These are phyloP conservation scores for Cladosporium sp. DNA, from an alignment of 2,329 filamentous ascomycete genomes.

Conservation along the genomic window DNA sequence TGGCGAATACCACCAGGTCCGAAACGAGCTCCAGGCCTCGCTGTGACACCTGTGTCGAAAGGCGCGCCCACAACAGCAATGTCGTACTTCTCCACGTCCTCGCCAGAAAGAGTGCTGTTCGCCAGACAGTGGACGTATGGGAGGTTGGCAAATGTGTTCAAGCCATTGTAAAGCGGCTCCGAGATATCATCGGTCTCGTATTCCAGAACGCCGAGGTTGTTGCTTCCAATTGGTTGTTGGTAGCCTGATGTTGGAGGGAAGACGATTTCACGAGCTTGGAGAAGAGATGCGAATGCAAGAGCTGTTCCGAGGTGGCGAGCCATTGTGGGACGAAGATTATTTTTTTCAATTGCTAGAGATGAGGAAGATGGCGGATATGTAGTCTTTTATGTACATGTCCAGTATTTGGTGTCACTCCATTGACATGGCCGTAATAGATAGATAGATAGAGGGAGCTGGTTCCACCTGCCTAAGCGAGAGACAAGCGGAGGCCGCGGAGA, in stretches of 20 bases:
- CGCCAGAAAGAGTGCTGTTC: constrained; percentile 24
- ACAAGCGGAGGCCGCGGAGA: constrained; percentile 12
- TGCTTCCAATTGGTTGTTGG: constrained; percentile 37
- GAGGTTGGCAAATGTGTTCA: constrained; percentile 52
- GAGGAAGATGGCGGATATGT: neutral
- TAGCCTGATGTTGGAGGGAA: constrained; percentile 46
- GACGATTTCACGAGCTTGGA: constrained; percentile 44
- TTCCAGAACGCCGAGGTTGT: constrained; percentile 15
- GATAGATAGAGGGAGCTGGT: neutral
- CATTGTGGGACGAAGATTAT: neutral
- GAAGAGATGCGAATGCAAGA: constrained; percentile 22
- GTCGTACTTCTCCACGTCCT: constrained; percentile 48
- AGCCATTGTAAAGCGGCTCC: constrained; percentile 41
- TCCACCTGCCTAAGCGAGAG: constrained; percentile 14
- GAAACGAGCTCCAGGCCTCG: constrained; percentile 55
- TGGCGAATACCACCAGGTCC: constrained; percentile 55
- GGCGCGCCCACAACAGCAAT: constrained; percentile 54
- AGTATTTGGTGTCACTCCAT: neutral
- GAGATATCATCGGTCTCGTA: constrained; percentile 29
- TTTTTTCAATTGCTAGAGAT: no score
- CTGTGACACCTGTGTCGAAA: constrained; percentile 56
- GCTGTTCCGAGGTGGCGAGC: neutral
- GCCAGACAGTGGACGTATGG: constrained; percentile 52
- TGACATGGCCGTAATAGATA: neutral
- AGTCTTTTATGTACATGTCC: neutral